These are phyloP conservation scores for Fraxinus baroniana DNA, from an alignment of 305 asterid species.

Conservation along the genomic window DNA sequence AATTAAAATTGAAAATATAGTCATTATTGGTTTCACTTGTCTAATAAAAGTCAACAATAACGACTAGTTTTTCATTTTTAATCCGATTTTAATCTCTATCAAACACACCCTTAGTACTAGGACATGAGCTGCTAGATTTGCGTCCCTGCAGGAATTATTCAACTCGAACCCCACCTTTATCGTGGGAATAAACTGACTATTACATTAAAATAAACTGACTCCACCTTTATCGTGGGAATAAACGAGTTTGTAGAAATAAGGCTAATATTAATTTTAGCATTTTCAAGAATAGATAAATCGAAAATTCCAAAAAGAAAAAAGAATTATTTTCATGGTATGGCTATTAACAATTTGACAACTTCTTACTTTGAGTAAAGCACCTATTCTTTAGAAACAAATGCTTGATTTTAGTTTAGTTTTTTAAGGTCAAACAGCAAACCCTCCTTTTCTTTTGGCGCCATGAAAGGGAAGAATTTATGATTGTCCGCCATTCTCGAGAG, in stretches of 20 bases:
- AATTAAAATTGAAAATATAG: no score
- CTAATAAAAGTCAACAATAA: no score
- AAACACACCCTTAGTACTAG: no score
- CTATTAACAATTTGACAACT: not conserved
- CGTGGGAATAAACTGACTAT: no score
- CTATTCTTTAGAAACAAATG: not conserved
- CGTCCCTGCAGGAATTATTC: not conserved
- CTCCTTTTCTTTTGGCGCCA: not conserved
- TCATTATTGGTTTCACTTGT: no score
- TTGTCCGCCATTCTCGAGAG: constrained; percentile 20
- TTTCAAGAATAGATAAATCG: not conserved
- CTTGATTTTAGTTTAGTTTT: not conserved
- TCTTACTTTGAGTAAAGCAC: not conserved
- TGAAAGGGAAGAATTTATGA: constrained; percentile 14
- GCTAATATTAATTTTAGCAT: no score
- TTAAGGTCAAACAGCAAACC: not conserved
- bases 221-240: not conserved
- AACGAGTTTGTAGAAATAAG: not conserved
- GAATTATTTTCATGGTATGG: not conserved
- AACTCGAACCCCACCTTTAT: no score
- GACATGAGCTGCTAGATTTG: not conserved
- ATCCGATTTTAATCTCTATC: no score
- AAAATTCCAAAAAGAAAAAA: not conserved
- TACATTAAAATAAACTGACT: not conserved
- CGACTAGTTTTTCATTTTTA: no score